phyloP scores from a whole-genome alignment of 805 yeast species.

The Candida schatavii region DNA sequence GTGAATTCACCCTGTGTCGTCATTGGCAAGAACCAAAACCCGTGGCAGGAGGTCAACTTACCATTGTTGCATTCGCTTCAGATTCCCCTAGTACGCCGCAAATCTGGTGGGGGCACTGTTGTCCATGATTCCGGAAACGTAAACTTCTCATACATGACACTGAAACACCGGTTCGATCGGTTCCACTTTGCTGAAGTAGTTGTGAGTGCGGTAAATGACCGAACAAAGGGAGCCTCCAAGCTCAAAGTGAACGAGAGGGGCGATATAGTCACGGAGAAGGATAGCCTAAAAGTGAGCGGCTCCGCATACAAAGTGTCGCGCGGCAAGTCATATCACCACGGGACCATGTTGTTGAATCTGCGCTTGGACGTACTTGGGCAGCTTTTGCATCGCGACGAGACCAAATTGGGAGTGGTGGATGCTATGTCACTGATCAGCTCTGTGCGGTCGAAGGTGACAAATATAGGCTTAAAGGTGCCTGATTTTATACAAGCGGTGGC shows the following conservation, averaged over 20 bases:
- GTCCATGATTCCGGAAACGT: constrained; percentile 90
- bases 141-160: constrained; percentile 78
- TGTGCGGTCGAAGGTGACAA: constrained; percentile 76
- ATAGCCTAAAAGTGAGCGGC: constrained; percentile 71
- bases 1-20: constrained; percentile 84
- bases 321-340: constrained; percentile 89
- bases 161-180: constrained; percentile 63
- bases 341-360: constrained; percentile 83
- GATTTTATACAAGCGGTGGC: constrained; percentile 46
- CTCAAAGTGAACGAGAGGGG: constrained; percentile 69
- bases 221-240: constrained; percentile 5
- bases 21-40: constrained; percentile 93
- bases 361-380: constrained; percentile 56
- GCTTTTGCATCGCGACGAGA: constrained; percentile 50
- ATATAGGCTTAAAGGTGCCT: constrained; percentile 47
- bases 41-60: constrained; percentile 82
- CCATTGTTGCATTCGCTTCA: constrained; percentile 45
- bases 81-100: constrained; percentile 72
- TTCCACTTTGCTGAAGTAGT: constrained; percentile 51
- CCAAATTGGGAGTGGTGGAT: constrained; percentile 38
- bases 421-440: constrained; percentile 63
- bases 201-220: constrained; percentile 23
- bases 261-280: constrained; percentile 57
- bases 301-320: constrained; percentile 85
- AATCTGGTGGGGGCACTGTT: constrained; percentile 95